phyloP scores from a whole-genome alignment of 306 rosid species.

The Cucurbita ficifolia region DNA sequence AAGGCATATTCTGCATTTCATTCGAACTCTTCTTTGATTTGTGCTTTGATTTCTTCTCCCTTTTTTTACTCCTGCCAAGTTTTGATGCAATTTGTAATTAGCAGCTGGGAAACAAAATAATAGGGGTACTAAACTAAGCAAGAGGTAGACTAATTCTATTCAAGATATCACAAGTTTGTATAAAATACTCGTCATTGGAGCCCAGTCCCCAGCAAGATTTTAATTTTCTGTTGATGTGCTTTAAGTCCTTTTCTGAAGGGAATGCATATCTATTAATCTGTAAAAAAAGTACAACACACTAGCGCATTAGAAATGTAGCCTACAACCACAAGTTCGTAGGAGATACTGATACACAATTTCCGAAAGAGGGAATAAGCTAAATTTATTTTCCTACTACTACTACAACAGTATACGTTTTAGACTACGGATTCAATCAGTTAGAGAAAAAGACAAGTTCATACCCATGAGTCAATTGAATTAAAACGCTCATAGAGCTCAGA shows the following conservation, averaged over 20 bases:
- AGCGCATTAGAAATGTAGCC: conserved; percentile 18
- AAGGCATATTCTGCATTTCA: conserved; percentile 25
- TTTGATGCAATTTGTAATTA: neutral
- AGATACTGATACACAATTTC: neutral
- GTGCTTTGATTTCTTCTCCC: conserved; percentile 95
- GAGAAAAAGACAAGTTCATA: conserved; percentile 21
- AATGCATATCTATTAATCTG: conserved; percentile 48
- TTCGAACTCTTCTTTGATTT: conserved; percentile 58
- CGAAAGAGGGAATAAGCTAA: neutral
- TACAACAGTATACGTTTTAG: neutral
- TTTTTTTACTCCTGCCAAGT: conserved; percentile 56
- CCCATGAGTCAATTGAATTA: conserved; percentile 56
- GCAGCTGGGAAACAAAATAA: neutral
- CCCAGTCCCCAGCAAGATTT: conserved; percentile 85
- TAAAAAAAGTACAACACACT: conserved; percentile 8
- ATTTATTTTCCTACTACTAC: neutral
- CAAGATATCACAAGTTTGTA: conserved; percentile 12
- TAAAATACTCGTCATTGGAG: conserved; percentile 65
- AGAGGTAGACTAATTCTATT: neutral
- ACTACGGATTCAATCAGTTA: neutral
- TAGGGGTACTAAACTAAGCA: neutral
- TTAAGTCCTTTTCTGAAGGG: conserved; percentile 77
- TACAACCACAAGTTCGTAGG: neutral
- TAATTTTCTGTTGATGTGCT: conserved; percentile 73
- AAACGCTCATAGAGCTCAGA: conserved; percentile 53